Evolutionary conservation across 441 rosid genomes (phyloP).

Genomic region (Melastoma candidum): DNA sequence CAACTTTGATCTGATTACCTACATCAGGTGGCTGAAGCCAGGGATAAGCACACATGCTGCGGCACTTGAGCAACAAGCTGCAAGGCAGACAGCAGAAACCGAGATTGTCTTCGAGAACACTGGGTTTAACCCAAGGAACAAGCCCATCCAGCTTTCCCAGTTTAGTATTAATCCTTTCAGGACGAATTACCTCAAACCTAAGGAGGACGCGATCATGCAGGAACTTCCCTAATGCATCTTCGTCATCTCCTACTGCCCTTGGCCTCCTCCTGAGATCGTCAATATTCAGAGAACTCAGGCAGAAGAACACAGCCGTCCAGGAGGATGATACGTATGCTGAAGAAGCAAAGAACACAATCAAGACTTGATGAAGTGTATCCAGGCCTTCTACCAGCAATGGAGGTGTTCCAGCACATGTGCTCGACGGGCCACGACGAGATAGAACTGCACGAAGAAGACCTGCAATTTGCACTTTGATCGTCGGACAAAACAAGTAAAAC

Average conservation of each 20-base stretch:
- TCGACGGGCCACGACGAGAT: no score
- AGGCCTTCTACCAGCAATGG: no score
- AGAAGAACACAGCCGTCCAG: slow-evolving; percentile 26
- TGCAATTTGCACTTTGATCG: no score
- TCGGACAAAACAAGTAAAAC: no score
- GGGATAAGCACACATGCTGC: slow-evolving; percentile 9
- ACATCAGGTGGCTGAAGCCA: slow-evolving; percentile 39
- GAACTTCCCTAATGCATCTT: slow-evolving; percentile 19
- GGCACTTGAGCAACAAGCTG: slow-evolving; percentile 12
- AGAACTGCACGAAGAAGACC: no score
- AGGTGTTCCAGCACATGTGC: no score
- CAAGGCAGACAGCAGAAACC: neutral
- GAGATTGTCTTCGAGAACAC: slow-evolving; percentile 10
- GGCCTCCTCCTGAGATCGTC: slow-evolving; percentile 49
- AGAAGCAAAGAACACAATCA: no score
- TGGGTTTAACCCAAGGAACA: slow-evolving; percentile 12
- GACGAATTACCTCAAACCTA: slow-evolving; percentile 3
- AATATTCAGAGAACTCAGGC: slow-evolving; percentile 44
- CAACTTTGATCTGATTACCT: slow-evolving; percentile 40
- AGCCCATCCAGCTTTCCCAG: slow-evolving; percentile 12
- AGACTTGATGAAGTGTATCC: no score
- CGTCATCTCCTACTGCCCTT: slow-evolving; percentile 47
- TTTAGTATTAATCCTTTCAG: slow-evolving; percentile 16
- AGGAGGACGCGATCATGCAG: slow-evolving; percentile 6
- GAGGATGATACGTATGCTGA: slow-evolving; percentile 6